phyloP scores from a whole-genome alignment of 805 yeast species.

The Nakazawaea pomicola region DNA sequence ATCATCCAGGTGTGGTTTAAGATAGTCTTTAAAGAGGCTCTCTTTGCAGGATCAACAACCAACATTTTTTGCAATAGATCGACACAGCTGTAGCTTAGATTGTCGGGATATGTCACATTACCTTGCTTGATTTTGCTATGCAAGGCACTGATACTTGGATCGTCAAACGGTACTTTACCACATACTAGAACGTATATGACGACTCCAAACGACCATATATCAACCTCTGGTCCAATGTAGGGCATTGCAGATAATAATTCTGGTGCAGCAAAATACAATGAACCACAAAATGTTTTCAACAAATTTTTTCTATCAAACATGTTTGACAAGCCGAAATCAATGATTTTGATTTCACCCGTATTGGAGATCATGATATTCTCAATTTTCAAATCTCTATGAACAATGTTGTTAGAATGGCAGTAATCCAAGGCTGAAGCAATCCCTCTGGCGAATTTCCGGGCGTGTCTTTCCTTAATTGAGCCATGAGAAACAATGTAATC shows the following conservation, averaged over 20 bases:
- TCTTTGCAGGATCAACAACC: slow-evolving; percentile 78
- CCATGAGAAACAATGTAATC: slow-evolving; percentile 98
- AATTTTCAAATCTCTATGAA: slow-evolving; percentile 93
- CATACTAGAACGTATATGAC: slow-evolving; percentile 92
- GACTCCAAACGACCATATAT: slow-evolving; percentile 97
- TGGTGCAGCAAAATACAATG: slow-evolving; percentile 97
- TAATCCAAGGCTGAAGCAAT: slow-evolving; percentile 92
- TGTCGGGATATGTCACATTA: slow-evolving; percentile 83
- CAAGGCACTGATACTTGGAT: slow-evolving; percentile 82
- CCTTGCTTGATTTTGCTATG: slow-evolving; percentile 95
- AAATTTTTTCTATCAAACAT: slow-evolving; percentile 66
- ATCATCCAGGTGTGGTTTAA: slow-evolving; percentile 93
- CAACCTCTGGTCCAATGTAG: slow-evolving; percentile 95
- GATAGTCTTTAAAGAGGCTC: slow-evolving; percentile 78
- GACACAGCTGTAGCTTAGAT: slow-evolving; percentile 73
- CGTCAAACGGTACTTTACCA: slow-evolving; percentile 98
- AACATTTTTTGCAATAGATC: slow-evolving; percentile 82
- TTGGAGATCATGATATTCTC: slow-evolving; percentile 94
- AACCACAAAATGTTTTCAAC: slow-evolving; percentile 93
- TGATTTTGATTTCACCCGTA: slow-evolving; percentile 89
- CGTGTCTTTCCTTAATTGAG: slow-evolving; percentile 86
- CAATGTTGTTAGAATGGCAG: slow-evolving; percentile 90
- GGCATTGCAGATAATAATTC: slow-evolving; percentile 90
- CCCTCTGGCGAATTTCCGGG: slow-evolving; percentile 91
- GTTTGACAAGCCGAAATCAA: slow-evolving; percentile 94